Conservation (phyloP, 257 asterid genomes). For the Striga asiatica region DNA sequence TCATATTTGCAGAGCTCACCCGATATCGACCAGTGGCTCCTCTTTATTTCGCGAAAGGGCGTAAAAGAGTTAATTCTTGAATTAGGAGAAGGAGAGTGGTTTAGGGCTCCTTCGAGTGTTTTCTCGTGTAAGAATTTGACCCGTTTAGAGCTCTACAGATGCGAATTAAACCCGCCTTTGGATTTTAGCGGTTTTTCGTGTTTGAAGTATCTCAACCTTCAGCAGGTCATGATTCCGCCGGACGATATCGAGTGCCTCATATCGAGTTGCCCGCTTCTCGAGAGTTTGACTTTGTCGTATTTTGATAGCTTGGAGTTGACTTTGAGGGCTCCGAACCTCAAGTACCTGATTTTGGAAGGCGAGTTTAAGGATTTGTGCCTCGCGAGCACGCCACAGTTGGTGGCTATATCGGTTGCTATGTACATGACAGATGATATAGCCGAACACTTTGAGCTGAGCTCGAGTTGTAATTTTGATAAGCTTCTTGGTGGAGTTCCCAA, state of each 20-base stretch:
- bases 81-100: slow-evolving; percentile 74
- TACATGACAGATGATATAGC: slow-evolving; percentile 73
- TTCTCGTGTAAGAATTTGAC: slow-evolving; percentile 51
- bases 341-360: slow-evolving; percentile 71
- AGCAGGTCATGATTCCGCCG: slow-evolving; percentile 52
- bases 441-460: slow-evolving; percentile 66
- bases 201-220: slow-evolving; percentile 60
- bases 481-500: slow-evolving; percentile 71
- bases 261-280: slow-evolving; percentile 78
- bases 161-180: slow-evolving; percentile 65
- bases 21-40: slow-evolving; percentile 82
- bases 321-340: slow-evolving; percentile 73
- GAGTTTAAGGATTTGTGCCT: slow-evolving; percentile 74
- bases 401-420: slow-evolving; percentile 47
- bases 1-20: slow-evolving; percentile 38
- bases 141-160: slow-evolving; percentile 59
- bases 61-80: slow-evolving; percentile 62
- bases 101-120: slow-evolving; percentile 63
- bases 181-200: slow-evolving; percentile 57
- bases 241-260: slow-evolving; percentile 64
- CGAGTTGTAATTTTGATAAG: slow-evolving; percentile 64
- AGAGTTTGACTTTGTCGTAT: slow-evolving; percentile 55
- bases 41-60: slow-evolving; percentile 63
- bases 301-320: slow-evolving; percentile 65
- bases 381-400: slow-evolving; percentile 56